Conservation (phyloP, 1,139 yeast species). For the Chernovozyma sophiae-reginae region DNA sequence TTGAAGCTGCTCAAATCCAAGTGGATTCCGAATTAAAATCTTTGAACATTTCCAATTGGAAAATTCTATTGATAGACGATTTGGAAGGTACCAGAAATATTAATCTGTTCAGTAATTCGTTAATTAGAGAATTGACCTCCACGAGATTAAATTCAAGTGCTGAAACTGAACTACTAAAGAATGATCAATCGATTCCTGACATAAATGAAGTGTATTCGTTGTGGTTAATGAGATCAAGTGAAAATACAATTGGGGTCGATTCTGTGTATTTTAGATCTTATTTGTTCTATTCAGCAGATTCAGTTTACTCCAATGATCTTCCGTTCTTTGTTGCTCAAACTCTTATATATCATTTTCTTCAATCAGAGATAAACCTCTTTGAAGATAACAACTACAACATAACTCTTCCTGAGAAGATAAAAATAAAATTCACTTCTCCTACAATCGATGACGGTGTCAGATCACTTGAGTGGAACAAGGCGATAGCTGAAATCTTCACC, state of each 20-base stretch:
- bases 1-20: constrained; percentile 40
- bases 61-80: constrained; percentile 18
- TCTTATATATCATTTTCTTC: constrained; percentile 25
- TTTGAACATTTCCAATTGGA: constrained; percentile 10
- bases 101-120: neutral
- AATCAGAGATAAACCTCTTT: constrained; percentile 16
- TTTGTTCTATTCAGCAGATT: constrained; percentile 22
- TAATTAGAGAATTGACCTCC: neutral
- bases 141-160: constrained; percentile 11
- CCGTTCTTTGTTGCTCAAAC: constrained; percentile 39
- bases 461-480: constrained; percentile 1
- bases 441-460: neutral
- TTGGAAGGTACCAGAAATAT: constrained; percentile 5
- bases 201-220: constrained; percentile 18
- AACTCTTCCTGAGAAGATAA: neutral
- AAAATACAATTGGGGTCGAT: constrained; percentile 35
- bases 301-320: constrained; percentile 38
- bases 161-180: constrained; percentile 12
- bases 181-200: neutral
- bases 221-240: constrained; percentile 24
- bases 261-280: constrained; percentile 39
- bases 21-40: constrained; percentile 20
- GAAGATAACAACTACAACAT: constrained; percentile 3
- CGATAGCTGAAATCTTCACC: neutral
- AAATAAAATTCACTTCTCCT: constrained; percentile 1